phyloP scores from a whole-genome alignment of 2,329 filamentous ascomycete species.

The Colletotrichum tamarilloi region DNA sequence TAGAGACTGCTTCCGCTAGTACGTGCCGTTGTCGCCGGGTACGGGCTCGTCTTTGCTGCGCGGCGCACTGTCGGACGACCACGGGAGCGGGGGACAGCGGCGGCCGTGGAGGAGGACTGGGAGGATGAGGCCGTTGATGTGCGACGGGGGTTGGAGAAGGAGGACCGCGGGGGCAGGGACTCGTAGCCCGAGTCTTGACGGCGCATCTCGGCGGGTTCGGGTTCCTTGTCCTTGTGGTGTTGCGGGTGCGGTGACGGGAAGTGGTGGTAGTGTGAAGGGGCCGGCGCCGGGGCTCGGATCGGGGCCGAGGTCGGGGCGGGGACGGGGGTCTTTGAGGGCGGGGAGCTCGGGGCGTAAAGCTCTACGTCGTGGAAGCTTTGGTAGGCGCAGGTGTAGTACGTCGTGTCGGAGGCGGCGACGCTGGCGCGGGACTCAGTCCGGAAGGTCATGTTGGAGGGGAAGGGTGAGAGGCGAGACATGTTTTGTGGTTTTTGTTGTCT shows the following conservation, averaged over 20 bases:
- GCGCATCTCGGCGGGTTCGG: conserved; percentile 55
- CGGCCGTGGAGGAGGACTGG: conserved; percentile 40
- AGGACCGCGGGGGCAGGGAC: conserved; percentile 56
- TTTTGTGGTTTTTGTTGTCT: background rate
- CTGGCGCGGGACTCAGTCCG: conserved; percentile 51
- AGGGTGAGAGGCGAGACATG: conserved; percentile 35
- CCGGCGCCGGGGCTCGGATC: conserved; percentile 25
- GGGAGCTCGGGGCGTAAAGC: conserved; percentile 53
- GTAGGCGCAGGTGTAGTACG: conserved; percentile 48
- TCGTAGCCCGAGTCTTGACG: conserved; percentile 71
- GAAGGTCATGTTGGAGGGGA: conserved; percentile 36
- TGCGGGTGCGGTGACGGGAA: background rate
- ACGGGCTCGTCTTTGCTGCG: conserved; percentile 50
- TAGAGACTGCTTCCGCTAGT: conserved; percentile 28
- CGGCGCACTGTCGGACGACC: conserved; percentile 56
- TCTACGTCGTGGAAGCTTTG: conserved; percentile 66
- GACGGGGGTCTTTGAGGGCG: conserved; percentile 38
- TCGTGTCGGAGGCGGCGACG: conserved; percentile 59
- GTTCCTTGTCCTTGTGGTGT: conserved; percentile 33
- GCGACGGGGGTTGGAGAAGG: conserved; percentile 47
- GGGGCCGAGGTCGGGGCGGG: conserved; percentile 25
- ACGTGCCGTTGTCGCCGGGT: conserved; percentile 20
- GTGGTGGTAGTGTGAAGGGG: conserved; percentile 34
- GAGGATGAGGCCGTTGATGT: conserved; percentile 47
- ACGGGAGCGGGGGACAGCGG: conserved; percentile 43